Conservation (phyloP, 2,329 filamentous ascomycete genomes). For the Purpureocillium lavendulum region DNA sequence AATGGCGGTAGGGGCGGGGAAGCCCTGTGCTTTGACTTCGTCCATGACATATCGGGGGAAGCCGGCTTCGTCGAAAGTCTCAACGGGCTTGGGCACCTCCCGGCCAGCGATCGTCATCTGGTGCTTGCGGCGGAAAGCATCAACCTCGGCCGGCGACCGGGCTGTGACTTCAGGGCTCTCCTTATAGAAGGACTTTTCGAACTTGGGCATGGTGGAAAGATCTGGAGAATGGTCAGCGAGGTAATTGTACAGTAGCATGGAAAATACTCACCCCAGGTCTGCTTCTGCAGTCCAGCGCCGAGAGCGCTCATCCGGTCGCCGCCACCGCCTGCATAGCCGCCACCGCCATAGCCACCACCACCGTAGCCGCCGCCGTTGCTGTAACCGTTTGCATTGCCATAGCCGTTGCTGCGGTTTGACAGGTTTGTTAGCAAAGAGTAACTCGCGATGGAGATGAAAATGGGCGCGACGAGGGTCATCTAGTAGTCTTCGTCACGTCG, state of each 20-base stretch:
- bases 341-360: constrained; percentile 24
- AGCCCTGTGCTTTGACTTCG: constrained; percentile 97
- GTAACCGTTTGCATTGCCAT: too few species aligned
- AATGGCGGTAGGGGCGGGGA: constrained; percentile 87
- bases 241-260: not conserved
- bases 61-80: constrained; percentile 94
- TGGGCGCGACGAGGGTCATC: not conserved
- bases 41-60: constrained; percentile 97
- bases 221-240: constrained; percentile 44
- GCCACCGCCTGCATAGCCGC: constrained; percentile 49
- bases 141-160: constrained; percentile 72
- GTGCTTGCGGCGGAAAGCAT: constrained; percentile 78
- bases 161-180: constrained; percentile 72
- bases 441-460: constrained; percentile 5
- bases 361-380: constrained; percentile 27
- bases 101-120: constrained; percentile 74
- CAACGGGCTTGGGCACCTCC: constrained; percentile 85
- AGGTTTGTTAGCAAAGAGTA: constrained; percentile 23
- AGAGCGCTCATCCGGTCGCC: constrained; percentile 94
- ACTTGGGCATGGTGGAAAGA: constrained; percentile 73
- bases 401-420: constrained; percentile 33
- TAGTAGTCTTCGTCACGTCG: not conserved
- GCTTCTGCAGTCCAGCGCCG: constrained; percentile 77
- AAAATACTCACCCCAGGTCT: constrained; percentile 68
- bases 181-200: constrained; percentile 99